Base-by-base conservation (phyloP, 352 stramenopile genomes). In the Globisporangium uncinulatum region DNA sequence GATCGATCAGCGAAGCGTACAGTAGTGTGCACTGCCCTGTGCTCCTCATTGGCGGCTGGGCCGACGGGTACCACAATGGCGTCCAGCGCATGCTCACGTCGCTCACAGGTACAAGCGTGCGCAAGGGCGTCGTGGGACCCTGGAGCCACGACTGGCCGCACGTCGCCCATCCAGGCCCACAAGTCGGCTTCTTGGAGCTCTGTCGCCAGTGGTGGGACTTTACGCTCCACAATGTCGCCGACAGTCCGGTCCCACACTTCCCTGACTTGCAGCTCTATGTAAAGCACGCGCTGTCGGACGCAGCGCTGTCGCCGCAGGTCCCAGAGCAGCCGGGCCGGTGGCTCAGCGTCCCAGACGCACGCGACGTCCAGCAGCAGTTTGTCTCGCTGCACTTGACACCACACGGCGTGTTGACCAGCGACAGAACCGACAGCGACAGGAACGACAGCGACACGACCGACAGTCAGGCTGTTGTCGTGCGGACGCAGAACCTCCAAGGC, bases 61-160 rank as follows among this genome's bases (percentile, higher is more conserved):
- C 74, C 10, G 73, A 82, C 47, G 73, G 70, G 0, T 82, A 82
- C 51, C 71, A 77, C 48, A 82, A 82, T 19, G 73, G 68, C 6
- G 67, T 82, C 15, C 69, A 74, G 41, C 63, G 73, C 45, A 74
- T 82, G 70, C 49, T 82, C 24, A 51, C 56, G 24, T 59, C 53
- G 4, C 66, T 82, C 61, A 62, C 63, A 6, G 71, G 70, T 29
- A 29, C 24, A 29, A 70, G 68, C 11, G 56, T 70, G 41, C 63
- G 59, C 19, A 82, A 76, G 49, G 67, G 73, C 4, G 59, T 82
- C 13, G 63, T 82, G 19, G 73, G 73, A 8, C 70, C 70, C 4
- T 82, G 73, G 73, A 82, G 73, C 52, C 73, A 82, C 62, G 74
- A 79, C 45, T 82, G 70, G 73, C 73, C 72, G 13, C 74, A 82